Base-by-base conservation (phyloP, 257 asterid species). In the Solanum bulbocastanum region DNA sequence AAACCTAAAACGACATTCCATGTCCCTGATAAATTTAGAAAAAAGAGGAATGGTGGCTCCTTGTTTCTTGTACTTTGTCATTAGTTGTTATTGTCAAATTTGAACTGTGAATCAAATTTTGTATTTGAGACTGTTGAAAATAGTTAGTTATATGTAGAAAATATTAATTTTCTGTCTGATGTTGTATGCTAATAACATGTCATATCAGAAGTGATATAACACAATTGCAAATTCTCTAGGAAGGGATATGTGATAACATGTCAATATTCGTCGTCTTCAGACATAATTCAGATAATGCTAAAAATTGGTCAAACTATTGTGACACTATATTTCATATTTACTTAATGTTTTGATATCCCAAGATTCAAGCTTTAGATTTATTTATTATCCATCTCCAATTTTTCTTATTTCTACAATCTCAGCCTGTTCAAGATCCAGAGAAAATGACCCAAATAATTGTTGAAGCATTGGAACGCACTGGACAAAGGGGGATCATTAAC, bases 371-470 rank as follows among this genome's bases (percentile, higher is more conserved):
- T 81, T 81, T 46, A 82, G 37, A 52, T 73, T 86, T 39, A 72
- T 49, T 39, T 16, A 13, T 56, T 66, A 23, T 85, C 62, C 33
- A 6, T 58, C 32, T 27, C 42, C 22, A 66, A 25, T 27, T 82
- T 87, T 49, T 69, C 58, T 79, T 88, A 72, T 56, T 86, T 66
- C 40, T 87, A 75, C 75, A 42, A 46, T 90, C 87, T 92, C 98
- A 97, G 98, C 98, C 99, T 35, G 98, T 97, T 89, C 98, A 93
- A 92, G 98, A 94, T 87, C 99, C 99, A 82, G 92, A 90, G 91
- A 97, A 95, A 92, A 97, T 97, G 99, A 96, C 98, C 23, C 92
- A 93, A 89, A 95, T 92, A 88, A 97, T 97, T 71, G 97, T 96
- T 79, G 93, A 96, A 89, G 98, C 98, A 68, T 90, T 97, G 89